phyloP scores from a whole-genome alignment of 2,329 filamentous ascomycete genomes.

The Fusarium sp. region DNA sequence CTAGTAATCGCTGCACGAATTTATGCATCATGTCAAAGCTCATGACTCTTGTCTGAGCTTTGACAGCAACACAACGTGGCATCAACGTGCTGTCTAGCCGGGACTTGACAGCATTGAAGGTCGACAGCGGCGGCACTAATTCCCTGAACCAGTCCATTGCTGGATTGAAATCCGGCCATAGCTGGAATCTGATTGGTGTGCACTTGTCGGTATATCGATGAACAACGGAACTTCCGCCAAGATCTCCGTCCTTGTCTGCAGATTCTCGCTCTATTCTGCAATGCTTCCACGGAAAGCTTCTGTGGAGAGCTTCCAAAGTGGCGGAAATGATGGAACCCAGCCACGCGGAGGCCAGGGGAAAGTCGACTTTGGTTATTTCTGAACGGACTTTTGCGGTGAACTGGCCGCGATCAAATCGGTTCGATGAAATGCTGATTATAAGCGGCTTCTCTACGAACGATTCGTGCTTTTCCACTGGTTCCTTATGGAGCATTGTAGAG shows the following conservation, averaged over 20 bases:
- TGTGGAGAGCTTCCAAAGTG: conserved; percentile 20
- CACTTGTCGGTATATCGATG: background rate
- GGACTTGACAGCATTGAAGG: background rate
- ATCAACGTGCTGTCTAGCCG: conserved; percentile 14
- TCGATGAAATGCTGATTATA: background rate
- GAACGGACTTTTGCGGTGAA: background rate
- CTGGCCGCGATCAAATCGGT: background rate
- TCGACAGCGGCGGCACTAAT: conserved; percentile 19
- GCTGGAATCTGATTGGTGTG: conserved; percentile 11
- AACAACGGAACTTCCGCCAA: conserved; percentile 5
- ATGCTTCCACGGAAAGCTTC: conserved; percentile 23
- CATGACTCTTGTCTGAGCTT: conserved; percentile 23
- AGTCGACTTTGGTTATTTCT: background rate
- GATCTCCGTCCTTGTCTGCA: background rate
- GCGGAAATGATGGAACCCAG: conserved; percentile 8
- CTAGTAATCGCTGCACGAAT: conserved; percentile 15
- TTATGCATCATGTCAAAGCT: conserved; percentile 15
- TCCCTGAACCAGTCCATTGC: conserved; percentile 19
- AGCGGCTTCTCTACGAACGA: background rate
- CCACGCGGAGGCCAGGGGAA: background rate
- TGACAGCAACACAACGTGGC: conserved; percentile 30
- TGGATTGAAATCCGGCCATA: conserved; percentile 34
- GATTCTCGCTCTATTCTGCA: background rate
- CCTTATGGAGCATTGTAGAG: conserved; percentile 1
- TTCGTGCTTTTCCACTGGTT: conserved; percentile 16